phyloP scores from a whole-genome alignment of 2,329 filamentous ascomycete genomes.

The Thielaviopsis punctulata region DNA sequence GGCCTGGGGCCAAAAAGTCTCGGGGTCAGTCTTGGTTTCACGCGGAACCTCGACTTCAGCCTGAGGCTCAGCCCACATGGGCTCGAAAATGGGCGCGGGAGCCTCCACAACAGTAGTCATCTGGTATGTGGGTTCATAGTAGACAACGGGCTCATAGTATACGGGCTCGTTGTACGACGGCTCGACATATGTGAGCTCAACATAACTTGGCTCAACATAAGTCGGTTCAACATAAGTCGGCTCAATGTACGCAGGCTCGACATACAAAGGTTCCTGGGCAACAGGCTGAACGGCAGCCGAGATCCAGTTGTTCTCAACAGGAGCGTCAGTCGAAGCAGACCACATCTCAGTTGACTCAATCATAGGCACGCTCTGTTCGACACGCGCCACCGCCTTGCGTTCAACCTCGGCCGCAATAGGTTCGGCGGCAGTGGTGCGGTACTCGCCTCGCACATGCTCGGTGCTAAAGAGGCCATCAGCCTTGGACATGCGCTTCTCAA shows the following conservation, averaged over 20 bases:
- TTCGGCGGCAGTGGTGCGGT: constrained; percentile 19
- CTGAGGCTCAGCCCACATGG: neutral
- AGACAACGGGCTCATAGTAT: neutral
- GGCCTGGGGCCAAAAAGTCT: neutral
- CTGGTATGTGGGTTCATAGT: neutral
- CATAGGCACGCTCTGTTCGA: constrained; percentile 16
- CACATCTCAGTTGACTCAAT: constrained; percentile 22
- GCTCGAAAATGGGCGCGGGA: neutral
- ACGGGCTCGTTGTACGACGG: neutral
- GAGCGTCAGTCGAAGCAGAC: constrained; percentile 12
- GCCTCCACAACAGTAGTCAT: neutral
- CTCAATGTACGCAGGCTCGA: constrained; percentile 2
- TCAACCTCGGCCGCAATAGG: constrained; percentile 21
- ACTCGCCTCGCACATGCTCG: constrained; percentile 14
- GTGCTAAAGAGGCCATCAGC: constrained; percentile 14
- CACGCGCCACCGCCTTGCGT: constrained; percentile 19
- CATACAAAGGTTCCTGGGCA: neutral
- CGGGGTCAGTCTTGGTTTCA: too few relatives aligned
- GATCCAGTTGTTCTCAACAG: constrained; percentile 15
- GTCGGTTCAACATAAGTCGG: constrained; percentile 1
- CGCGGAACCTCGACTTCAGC: too few relatives aligned
- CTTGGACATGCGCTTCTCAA: neutral
- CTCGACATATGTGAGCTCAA: neutral
- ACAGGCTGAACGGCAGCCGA: neutral
- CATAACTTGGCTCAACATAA: neutral